Conservation (phyloP, 768 basidiomycete species). For the Leccinum disarticulatum region DNA sequence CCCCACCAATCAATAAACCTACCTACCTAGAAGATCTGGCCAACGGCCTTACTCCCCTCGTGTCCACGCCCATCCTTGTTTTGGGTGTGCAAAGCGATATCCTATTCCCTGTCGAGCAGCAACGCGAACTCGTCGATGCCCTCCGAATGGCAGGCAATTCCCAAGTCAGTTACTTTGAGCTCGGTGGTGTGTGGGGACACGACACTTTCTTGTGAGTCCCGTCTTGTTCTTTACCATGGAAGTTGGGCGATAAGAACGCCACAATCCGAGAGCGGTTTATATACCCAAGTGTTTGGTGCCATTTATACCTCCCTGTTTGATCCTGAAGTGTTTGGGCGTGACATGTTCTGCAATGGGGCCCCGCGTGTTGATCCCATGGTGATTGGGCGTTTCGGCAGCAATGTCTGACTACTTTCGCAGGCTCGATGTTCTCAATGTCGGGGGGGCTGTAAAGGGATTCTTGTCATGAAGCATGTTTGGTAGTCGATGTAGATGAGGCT, state of each 20-base stretch:
- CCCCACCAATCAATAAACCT: slow-evolving; percentile 69
- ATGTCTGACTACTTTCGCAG: slow-evolving; percentile 35
- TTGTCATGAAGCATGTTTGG: slow-evolving; percentile 45
- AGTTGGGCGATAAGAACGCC: neutral
- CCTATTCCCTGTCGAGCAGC: slow-evolving; percentile 95
- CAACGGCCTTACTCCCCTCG: slow-evolving; percentile 71
- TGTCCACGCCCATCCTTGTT: slow-evolving; percentile 76
- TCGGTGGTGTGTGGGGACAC: slow-evolving; percentile 99
- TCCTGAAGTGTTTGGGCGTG: neutral
- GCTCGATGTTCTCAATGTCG: slow-evolving; percentile 86
- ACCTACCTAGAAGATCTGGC: slow-evolving; percentile 77
- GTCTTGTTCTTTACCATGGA: neutral
- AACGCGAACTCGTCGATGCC: slow-evolving; percentile 91
- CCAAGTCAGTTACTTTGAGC: slow-evolving; percentile 91
- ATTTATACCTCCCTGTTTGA: slow-evolving; percentile 4
- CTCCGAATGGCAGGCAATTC: slow-evolving; percentile 87
- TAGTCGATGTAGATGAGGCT: neutral
- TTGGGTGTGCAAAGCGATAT: slow-evolving; percentile 97
- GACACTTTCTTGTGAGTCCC: slow-evolving; percentile 88
- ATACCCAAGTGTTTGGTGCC: slow-evolving; percentile 3
- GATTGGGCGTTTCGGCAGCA: neutral
- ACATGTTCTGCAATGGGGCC: neutral
- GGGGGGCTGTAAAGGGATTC: slow-evolving; percentile 89
- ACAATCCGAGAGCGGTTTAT: slow-evolving; percentile 2
- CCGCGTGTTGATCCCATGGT: neutral